Evolutionary conservation across 495 filamentous ascomycete species (phyloP).

Genomic region (Tricharina praecox): DNA sequence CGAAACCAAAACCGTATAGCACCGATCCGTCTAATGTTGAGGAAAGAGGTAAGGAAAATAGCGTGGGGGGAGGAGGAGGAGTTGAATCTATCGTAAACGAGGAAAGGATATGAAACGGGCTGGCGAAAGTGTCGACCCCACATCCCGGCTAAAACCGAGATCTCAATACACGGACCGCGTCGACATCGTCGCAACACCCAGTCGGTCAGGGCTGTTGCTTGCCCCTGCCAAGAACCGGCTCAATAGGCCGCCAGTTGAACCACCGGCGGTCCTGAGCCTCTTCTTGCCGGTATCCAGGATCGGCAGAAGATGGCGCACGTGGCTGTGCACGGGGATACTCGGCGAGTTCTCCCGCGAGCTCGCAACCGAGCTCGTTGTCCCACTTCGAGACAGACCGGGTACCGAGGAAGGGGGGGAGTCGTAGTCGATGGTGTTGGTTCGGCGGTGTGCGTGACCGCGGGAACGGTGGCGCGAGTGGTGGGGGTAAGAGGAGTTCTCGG

Average conservation of each 20-base stretch:
- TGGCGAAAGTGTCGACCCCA: too few species aligned
- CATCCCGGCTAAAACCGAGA: too few species aligned
- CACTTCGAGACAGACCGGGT: constrained; percentile 18
- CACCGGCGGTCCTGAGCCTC: constrained; percentile 13
- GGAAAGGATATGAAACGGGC: too few species aligned
- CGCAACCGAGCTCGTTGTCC: constrained; percentile 17
- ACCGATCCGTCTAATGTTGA: too few species aligned
- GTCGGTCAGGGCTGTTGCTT: background rate
- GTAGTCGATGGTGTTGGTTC: constrained; percentile 19
- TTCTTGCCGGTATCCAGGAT: constrained; percentile 19
- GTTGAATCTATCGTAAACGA: too few species aligned
- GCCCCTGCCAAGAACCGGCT: constrained; percentile 20
- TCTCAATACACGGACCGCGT: background rate
- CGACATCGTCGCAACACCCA: constrained; percentile 1
- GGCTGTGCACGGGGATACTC: constrained; percentile 11
- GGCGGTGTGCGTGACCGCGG: constrained; percentile 9
- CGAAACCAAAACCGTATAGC: too few species aligned
- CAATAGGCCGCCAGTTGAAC: constrained; percentile 16
- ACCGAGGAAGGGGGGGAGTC: constrained; percentile 20
- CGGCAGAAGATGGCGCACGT: constrained; percentile 16
- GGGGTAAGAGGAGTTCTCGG: too few species aligned
- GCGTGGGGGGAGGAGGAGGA: too few species aligned
- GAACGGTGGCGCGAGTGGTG: too few species aligned
- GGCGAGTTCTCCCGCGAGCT: constrained; percentile 23
- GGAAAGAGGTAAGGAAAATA: too few species aligned